Percentiles rank a stretch among this genome's conserved stretches.
Conservation (phyloP, 345 rosid species). For the Pistacia vera region DNA sequence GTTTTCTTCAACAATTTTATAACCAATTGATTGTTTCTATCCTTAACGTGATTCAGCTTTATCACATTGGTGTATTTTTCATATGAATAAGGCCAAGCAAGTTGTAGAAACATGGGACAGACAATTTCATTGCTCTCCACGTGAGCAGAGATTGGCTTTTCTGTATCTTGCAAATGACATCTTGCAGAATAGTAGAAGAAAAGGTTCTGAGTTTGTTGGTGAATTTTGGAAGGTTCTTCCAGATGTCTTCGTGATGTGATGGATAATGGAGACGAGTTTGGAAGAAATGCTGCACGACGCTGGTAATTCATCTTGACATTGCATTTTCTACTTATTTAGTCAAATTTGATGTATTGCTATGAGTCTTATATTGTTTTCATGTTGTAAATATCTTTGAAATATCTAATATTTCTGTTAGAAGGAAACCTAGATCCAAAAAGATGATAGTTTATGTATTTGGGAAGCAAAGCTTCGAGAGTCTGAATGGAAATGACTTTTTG, state of each 20-base stretch:
- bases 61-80: conserved; percentile 98
- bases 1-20: neutral
- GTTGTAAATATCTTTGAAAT: neutral
- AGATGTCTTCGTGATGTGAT: conserved; percentile 77
- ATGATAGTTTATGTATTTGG: neutral
- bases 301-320: conserved; percentile 54
- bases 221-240: conserved; percentile 99
- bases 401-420: neutral
- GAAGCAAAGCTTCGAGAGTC: neutral
- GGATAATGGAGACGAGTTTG: conserved; percentile 75
- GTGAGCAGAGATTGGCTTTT: conserved; percentile 87
- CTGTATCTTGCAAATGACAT: conserved; percentile 98
- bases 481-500: neutral
- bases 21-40: conserved; percentile 16
- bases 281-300: conserved; percentile 76
- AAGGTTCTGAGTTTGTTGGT: conserved; percentile 95
- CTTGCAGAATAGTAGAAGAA: conserved; percentile 93
- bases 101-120: conserved; percentile 97
- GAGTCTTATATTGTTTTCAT: neutral
- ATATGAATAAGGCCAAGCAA: conserved; percentile 94
- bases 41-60: conserved; percentile 72
- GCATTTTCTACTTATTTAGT: neutral
- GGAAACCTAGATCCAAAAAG: neutral
- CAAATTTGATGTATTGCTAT: neutral
- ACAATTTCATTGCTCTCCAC: conserved; percentile 84